Base-by-base conservation (phyloP, 2,329 filamentous ascomycete species). In the Pestalotiopsis sp. region DNA sequence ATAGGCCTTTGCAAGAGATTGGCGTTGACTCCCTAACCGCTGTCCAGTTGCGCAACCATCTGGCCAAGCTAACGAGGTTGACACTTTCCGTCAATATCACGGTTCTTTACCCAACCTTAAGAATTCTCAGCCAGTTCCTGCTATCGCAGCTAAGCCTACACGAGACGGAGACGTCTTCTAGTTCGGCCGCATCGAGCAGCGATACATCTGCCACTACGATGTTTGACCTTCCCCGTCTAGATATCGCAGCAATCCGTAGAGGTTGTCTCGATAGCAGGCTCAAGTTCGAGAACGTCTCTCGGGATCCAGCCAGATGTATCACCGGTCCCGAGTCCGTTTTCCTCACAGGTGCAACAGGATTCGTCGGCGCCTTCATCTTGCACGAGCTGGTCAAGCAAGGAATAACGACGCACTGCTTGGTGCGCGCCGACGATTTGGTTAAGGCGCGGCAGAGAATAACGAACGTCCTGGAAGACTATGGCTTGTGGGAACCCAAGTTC, bases 11-110 rank as follows among this genome's bases (percentile, higher is more conserved):
- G 56, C 66, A 74, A 64, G 72, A 75, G n/a, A 72, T 75, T 23
- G 74, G 74, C 9, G 74, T 77, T 52, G 74, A 77, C 69, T 76
- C 75, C 2, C 70, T 77, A 64, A 74, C 74, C 9, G 74, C 75
- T 31, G 71, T 77, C 14, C 72, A 71, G 70, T 71, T 74, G 56
- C 75, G 71, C 60, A 77, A 77, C 68, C 71, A 72, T 64, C 68
- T 77, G 64, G 71, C 71, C 27, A 70, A 61, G 31, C 66, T 72
- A 69, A 75, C 75, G n/a, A 70, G 71, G 5, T 60, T 76, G 45
- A 67, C 68, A 7, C 72, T 76, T 9, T 72, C 72, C 17, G 68
- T 70, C 57, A 75, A 73, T 63, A 72, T 75, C 52, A 71, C 68
- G 23, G 70, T 73, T 58, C 64, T 73, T 49, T 67, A 75, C 67